phyloP scores from a whole-genome alignment of 495 filamentous ascomycete species.

The Chaetomium tenue region DNA sequence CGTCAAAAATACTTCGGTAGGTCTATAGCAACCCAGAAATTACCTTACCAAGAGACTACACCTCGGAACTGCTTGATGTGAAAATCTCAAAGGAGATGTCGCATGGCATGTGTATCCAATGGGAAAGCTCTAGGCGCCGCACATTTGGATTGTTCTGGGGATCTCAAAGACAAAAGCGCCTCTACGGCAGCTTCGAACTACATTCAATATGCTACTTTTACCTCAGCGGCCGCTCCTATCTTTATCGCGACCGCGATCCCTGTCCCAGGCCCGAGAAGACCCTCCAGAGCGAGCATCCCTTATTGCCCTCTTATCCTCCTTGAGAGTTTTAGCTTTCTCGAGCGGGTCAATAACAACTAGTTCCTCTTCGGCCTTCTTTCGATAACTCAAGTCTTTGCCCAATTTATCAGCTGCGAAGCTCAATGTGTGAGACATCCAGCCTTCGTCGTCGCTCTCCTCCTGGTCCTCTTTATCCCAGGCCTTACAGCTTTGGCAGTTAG shows the following conservation, averaged over 20 bases:
- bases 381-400: conserved; percentile 89
- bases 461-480: conserved; percentile 66
- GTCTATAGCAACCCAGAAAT: no score
- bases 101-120: no score
- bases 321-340: conserved; percentile 74
- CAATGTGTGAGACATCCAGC: conserved; percentile 68
- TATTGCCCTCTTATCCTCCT: conserved; percentile 57
- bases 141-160: no score
- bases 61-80: no score
- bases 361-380: conserved; percentile 82
- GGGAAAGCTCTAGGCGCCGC: no score
- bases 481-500: conserved; percentile 84
- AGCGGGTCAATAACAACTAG: conserved; percentile 92
- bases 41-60: no score
- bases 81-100: no score
- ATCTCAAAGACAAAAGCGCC: neutral
- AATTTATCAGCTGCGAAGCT: conserved; percentile 85
- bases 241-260: conserved; percentile 38
- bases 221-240: conserved; percentile 13
- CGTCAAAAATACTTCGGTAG: no score
- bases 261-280: conserved; percentile 56
- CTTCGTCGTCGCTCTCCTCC: conserved; percentile 62
- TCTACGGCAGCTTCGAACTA: neutral
- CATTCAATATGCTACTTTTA: no score
- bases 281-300: conserved; percentile 50